A percentile compares a stretch with the other conserved stretches of the same genome.
phyloP scores from a whole-genome alignment of 768 basidiomycete species.

The Boletales sp. region DNA sequence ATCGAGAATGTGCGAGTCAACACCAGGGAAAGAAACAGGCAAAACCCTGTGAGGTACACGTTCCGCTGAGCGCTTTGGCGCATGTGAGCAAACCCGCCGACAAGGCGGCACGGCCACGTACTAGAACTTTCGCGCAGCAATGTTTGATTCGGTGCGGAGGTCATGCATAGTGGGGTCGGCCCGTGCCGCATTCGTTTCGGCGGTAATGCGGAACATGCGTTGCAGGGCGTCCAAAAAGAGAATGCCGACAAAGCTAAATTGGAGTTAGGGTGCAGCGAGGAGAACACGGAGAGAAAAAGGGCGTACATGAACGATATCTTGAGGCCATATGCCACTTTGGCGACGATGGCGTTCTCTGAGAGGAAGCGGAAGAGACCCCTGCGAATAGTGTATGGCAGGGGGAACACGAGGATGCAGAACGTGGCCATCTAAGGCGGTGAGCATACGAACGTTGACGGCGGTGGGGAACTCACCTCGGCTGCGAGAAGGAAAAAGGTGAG shows the following conservation, averaged over 20 bases:
- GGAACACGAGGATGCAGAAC: slow-evolving; percentile 80
- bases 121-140: slow-evolving; percentile 94
- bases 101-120: slow-evolving; percentile 32
- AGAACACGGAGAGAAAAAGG: neutral
- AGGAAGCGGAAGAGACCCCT: slow-evolving; percentile 71
- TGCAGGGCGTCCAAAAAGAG: slow-evolving; percentile 91
- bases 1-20: slow-evolving; percentile 92
- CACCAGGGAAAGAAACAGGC: slow-evolving; percentile 92
- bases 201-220: slow-evolving; percentile 80
- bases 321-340: slow-evolving; percentile 85
- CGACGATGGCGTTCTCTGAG: slow-evolving; percentile 63
- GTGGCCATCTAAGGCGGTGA: slow-evolving; percentile 58
- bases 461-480: slow-evolving; percentile 52
- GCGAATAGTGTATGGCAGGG: slow-evolving; percentile 74
- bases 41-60: slow-evolving; percentile 89
- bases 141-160: slow-evolving; percentile 78
- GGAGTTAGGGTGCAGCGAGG: neutral
- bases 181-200: slow-evolving; percentile 69
- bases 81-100: neutral
- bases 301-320: slow-evolving; percentile 92
- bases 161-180: slow-evolving; percentile 48
- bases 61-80: slow-evolving; percentile 74
- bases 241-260: slow-evolving; percentile 71
- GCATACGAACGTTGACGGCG: neutral
- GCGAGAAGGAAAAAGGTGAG: slow-evolving; percentile 80